Evolutionary conservation across 768 basidiomycete species (phyloP), one percentile per base, ranked within the genome.

Genomic region (Rhizopogon vinicolor): DNA sequence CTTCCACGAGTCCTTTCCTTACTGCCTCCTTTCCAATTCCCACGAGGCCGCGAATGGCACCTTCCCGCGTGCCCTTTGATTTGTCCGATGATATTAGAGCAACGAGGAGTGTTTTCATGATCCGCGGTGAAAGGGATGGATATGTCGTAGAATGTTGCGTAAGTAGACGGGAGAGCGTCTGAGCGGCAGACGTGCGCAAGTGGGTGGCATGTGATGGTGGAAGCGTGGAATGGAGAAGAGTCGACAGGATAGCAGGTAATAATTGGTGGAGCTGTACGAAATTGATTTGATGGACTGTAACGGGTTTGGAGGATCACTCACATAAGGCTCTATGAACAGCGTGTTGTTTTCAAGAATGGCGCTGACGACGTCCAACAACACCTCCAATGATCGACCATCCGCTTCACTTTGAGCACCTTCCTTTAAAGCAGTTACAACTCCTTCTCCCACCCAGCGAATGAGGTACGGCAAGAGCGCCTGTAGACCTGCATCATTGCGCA

Each of bases 301-400:
- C 37, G 25, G 41, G 31, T 49, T n/a, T 4, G 8, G 8, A 45
- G 29, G n/a, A 9, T 22, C 29, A 79, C 91, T 66, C 64, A 97
- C 94, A 67, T 97, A 98, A 43, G 96, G 97, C 70, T 99, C 97
- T 22, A 98, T 84, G 66, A 98, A 98, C 5, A 99, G 75, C 0
- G 90, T 89, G 31, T 80, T 75, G 69, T 98, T 99, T 53, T 90
- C 88, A 48, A 97, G 73, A 13, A 98, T 76, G 2, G 93, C 91
- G 56, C 86, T 80, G 42, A 93, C 84, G 16, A 92, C 91, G 58
- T 93, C 91, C 58, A 98, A 72, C 57, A 93, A 74, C 29, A 93
- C 86, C 58, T 91, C 91, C 2, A 99, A 76, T 7, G 85, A 77
- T 56, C 78, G 77, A 12, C 91, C 86, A 57, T 93, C 85, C 52